Evolutionary conservation across 208 protist species (phyloP).

Genomic region (Herpetomonas muscarum): DNA sequence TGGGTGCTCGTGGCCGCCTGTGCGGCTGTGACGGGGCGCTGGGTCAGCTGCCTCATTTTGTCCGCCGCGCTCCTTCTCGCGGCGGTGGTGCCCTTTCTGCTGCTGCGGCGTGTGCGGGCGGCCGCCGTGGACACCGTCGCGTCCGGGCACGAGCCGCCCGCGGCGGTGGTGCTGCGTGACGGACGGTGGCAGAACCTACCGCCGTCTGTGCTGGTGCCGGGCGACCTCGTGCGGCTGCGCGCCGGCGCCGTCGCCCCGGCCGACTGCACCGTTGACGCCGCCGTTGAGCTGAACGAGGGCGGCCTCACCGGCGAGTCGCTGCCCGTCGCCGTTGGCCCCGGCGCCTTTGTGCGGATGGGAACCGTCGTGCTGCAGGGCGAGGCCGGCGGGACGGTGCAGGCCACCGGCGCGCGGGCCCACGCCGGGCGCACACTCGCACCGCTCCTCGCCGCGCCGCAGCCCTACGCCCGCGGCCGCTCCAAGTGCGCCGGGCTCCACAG

Average conservation of each 20-base stretch:
- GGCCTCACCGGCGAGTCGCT: slow-evolving; percentile 91
- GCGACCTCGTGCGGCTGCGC: slow-evolving; percentile 83
- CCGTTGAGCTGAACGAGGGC: slow-evolving; percentile 74
- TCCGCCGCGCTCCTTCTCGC: not conserved
- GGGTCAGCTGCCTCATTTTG: not conserved
- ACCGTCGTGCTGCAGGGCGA: slow-evolving; percentile 50
- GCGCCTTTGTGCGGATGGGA: slow-evolving; percentile 77
- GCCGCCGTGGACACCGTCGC: not conserved
- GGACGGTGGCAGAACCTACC: slow-evolving; percentile 58
- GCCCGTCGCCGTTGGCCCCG: slow-evolving; percentile 61
- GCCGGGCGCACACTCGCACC: slow-evolving; percentile 81
- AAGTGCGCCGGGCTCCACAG: not conserved
- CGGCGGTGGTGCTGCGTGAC: slow-evolving; percentile 66
- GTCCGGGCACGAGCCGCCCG: not conserved
- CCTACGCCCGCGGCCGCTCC: slow-evolving; percentile 4
- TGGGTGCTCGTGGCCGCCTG: not conserved
- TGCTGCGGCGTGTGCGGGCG: not conserved
- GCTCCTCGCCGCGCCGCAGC: slow-evolving; percentile 25
- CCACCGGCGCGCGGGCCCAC: slow-evolving; percentile 85
- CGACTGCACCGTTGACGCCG: slow-evolving; percentile 71
- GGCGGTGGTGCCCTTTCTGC: not conserved
- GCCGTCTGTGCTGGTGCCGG: slow-evolving; percentile 73
- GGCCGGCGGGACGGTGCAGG: slow-evolving; percentile 41
- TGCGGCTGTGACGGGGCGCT: not conserved
- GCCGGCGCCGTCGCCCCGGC: slow-evolving; percentile 84